phyloP scores from a whole-genome alignment of 371 early-diverging fungal species.

The Lichtheimia hyalospora region DNA sequence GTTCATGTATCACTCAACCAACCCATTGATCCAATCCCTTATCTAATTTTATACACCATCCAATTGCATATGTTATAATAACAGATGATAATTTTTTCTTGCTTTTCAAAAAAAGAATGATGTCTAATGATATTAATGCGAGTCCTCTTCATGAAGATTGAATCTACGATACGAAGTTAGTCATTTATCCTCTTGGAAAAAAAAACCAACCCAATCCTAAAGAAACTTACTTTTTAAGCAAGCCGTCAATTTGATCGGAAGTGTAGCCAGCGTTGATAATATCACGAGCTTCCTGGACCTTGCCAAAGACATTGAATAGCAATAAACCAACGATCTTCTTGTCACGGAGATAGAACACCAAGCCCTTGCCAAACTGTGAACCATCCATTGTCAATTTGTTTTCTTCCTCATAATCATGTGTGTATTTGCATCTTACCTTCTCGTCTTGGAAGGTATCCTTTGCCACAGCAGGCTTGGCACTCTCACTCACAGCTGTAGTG shows the following conservation, averaged over 20 bases:
- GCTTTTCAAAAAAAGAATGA: constrained; percentile 57
- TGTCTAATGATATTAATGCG: constrained; percentile 4
- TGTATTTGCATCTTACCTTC: constrained; percentile 18
- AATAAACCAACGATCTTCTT: constrained; percentile 68
- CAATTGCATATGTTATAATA: constrained; percentile 18
- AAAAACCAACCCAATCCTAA: not conserved
- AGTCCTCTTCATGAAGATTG: constrained; percentile 13
- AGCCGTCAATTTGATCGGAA: constrained; percentile 46
- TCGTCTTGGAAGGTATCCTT: constrained; percentile 29
- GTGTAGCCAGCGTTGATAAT: constrained; percentile 52
- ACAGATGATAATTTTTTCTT: constrained; percentile 55
- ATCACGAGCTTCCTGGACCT: constrained; percentile 71
- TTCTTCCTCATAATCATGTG: not conserved
- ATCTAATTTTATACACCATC: too few relatives aligned
- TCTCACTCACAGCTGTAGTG: constrained; percentile 23
- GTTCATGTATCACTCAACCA: too few relatives aligned
- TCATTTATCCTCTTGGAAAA: not conserved
- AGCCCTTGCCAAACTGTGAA: constrained; percentile 63
- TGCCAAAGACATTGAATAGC: constrained; percentile 72
- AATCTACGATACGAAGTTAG: not conserved
- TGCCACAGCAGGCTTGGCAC: constrained; percentile 16
- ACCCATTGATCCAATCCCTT: too few relatives aligned
- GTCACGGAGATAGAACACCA: constrained; percentile 69
- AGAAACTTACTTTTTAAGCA: constrained; percentile 39
- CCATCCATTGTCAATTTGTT: constrained; percentile 8